Conservation (phyloP, 2,329 filamentous ascomycete species). For the Scytalidium lignicola region DNA sequence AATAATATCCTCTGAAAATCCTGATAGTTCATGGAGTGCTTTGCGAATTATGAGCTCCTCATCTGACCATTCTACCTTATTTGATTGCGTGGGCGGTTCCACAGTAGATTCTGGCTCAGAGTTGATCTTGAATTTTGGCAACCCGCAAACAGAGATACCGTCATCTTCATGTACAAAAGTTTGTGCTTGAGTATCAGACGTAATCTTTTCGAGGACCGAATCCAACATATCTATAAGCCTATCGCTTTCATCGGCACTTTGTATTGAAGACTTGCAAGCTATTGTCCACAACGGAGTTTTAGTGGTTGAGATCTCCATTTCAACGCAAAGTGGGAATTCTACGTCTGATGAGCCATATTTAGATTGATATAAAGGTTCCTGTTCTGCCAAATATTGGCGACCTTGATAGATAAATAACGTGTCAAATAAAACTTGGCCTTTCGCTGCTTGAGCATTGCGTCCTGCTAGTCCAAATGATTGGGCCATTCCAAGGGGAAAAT, state of each 20-base stretch:
- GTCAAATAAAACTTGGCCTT: conserved; percentile 49
- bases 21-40: conserved; percentile 54
- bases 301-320: conserved; percentile 61
- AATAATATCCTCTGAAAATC: conserved; percentile 53
- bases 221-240: conserved; percentile 57
- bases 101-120: neutral
- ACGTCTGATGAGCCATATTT: conserved; percentile 55
- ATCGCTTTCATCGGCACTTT: conserved; percentile 40
- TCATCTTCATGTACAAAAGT: conserved; percentile 48
- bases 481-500: conserved; percentile 70
- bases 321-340: conserved; percentile 77
- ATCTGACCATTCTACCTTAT: conserved; percentile 28
- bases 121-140: conserved; percentile 38
- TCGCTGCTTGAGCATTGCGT: conserved; percentile 4
- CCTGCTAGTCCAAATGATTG: conserved; percentile 44
- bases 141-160: conserved; percentile 59
- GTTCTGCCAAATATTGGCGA: conserved; percentile 22
- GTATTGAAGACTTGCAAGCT: conserved; percentile 58
- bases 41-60: conserved; percentile 35
- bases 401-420: conserved; percentile 64
- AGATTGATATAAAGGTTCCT: conserved; percentile 18
- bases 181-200: conserved; percentile 41
- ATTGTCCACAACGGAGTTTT: conserved; percentile 60
- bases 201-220: conserved; percentile 49
- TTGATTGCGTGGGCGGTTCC: neutral